Conservation (phyloP, 768 basidiomycete species). For the Leucosporidium scottii region DNA sequence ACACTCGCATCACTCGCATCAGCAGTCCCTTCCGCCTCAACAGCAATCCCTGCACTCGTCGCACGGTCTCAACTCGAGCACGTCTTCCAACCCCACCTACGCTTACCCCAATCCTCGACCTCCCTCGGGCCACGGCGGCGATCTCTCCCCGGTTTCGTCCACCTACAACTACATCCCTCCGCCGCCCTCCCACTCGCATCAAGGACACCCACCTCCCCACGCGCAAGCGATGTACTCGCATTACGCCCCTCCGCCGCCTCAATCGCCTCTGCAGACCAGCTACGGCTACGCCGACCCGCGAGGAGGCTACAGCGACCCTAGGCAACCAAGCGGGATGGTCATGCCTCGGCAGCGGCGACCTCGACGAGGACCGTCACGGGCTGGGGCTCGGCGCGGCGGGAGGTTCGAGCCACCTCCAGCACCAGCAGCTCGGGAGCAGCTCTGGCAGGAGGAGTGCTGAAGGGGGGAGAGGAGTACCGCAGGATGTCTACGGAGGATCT, state of each 20-base stretch:
- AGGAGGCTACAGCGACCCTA: neutral
- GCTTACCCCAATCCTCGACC: neutral
- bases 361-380: neutral
- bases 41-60: neutral
- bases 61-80: neutral
- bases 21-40: neutral
- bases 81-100: neutral
- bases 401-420: neutral
- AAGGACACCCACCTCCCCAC: neutral
- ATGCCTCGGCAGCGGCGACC: neutral
- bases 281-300: neutral
- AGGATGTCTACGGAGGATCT: no score
- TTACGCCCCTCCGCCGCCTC: neutral
- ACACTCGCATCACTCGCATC: neutral
- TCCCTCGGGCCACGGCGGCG: neutral
- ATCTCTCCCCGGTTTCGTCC: neutral
- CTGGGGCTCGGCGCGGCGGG: neutral
- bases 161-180: neutral
- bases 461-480: no score
- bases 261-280: neutral
- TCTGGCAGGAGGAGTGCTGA: no score
- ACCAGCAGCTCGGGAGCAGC: no score
- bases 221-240: neutral
- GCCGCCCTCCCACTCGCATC: neutral
- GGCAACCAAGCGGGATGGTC: neutral